Base-by-base conservation (phyloP, 2,329 filamentous ascomycete species). In the Ciborinia camelliae region DNA sequence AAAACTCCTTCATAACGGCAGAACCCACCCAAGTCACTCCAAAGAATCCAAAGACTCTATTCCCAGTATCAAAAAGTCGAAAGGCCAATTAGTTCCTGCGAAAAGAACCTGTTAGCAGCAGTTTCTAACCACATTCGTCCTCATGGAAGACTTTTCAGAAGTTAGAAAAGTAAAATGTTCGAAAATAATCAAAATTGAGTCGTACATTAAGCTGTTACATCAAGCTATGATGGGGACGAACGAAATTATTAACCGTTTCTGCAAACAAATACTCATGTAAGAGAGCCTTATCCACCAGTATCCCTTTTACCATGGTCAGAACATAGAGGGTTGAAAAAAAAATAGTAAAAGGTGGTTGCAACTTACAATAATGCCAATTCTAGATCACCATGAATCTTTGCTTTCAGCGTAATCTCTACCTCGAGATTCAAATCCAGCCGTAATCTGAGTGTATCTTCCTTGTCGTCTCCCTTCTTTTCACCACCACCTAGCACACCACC, bases 361-460 rank as follows among this genome's bases (percentile, higher is more conserved):
- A 71, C 71, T 71, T 51, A 72, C 71, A 73, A 64, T 54, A 73
- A 72, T 23, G 72, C 70, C 64, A 87, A 86, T 81, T 90, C 92
- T 69, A 96, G 78, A 79, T 96, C 92, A 73, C 92, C 92, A 71
- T 91, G 85, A 68, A 93, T 91, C 75, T 86, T 88, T 26, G 90
- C 90, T 80, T 91, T 92, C 63, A 93, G 79, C 76, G 91, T 86
- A 70, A 93, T 89, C 78, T 93, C 89, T 60, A 93, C 83, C 72
- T 93, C 90, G 62, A 93, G 78, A 76, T 93, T 92, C 63, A 92
- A 79, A 74, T 93, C 90, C 39, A 92, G 77, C 64, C 86, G 81
- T 59, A 74, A 93, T 77, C 75, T 87, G 87, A 92, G 76, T 30
- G 88, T 59, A 81, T 80, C 73, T 81, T 80, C 71, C 75, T 74